A percentile compares a stretch with the other conserved stretches of the same genome.
These are phyloP conservation scores for Leccinum incarnatum DNA, from an alignment of 768 basidiomycete species.

Conservation along the genomic window DNA sequence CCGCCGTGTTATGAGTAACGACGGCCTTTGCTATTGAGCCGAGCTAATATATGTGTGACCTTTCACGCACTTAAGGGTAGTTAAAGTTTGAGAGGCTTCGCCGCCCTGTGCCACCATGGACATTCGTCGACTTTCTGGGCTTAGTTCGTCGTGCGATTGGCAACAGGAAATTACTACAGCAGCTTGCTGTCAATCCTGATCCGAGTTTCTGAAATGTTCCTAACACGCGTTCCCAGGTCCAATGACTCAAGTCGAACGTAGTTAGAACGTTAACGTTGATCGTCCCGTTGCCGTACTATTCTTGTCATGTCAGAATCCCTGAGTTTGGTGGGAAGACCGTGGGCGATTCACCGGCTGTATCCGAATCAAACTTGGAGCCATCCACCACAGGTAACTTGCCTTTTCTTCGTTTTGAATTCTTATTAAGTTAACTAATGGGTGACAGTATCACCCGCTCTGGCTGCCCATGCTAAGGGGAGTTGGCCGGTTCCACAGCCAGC, in stretches of 20 bases:
- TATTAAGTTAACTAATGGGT: slow-evolving; percentile 3
- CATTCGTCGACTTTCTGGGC: neutral
- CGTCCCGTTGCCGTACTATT: neutral
- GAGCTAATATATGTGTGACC: neutral
- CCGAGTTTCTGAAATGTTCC: neutral
- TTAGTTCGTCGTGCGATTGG: neutral
- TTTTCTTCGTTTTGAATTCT: neutral
- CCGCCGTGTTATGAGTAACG: neutral
- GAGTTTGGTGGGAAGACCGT: neutral
- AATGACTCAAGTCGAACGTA: neutral
- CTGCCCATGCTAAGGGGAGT: slow-evolving; percentile 76
- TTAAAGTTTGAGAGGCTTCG: neutral
- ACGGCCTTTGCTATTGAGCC: neutral
- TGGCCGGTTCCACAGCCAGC: slow-evolving; percentile 51
- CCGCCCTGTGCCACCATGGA: neutral
- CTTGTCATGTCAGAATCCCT: slow-evolving; percentile 1
- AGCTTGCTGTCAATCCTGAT: neutral
- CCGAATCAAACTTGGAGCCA: slow-evolving; percentile 7
- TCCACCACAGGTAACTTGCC: neutral
- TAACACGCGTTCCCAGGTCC: neutral
- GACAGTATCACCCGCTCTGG: slow-evolving; percentile 39
- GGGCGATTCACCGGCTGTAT: slow-evolving; percentile 13
- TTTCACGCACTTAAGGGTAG: neutral
- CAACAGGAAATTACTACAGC: neutral
- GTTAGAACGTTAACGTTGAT: neutral